phyloP scores from a whole-genome alignment of 495 filamentous ascomycete species.

The Lophiotrema nucula region DNA sequence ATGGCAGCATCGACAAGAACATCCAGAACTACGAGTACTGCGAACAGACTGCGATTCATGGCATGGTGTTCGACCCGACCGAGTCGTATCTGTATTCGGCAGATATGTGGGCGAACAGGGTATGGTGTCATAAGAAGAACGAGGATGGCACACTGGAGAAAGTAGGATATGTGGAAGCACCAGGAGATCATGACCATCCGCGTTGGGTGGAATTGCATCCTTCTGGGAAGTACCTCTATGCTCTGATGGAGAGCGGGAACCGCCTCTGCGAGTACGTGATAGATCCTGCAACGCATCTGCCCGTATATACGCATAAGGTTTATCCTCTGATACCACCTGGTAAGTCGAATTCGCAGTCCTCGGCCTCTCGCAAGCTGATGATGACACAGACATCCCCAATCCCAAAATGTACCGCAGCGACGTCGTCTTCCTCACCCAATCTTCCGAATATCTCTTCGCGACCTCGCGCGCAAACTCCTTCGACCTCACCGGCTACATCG shows the following conservation, averaged over 20 bases:
- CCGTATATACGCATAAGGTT: slow-evolving; percentile 75
- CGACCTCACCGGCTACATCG: slow-evolving; percentile 75
- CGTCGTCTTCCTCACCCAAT: slow-evolving; percentile 66
- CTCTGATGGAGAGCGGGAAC: slow-evolving; percentile 83
- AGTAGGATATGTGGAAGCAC: slow-evolving; percentile 69
- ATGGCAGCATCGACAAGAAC: slow-evolving; percentile 63
- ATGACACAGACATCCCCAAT: slow-evolving; percentile 31
- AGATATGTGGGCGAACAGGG: slow-evolving; percentile 78
- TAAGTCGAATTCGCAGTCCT: too few relatives aligned
- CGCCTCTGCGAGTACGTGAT: slow-evolving; percentile 75
- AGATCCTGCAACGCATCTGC: slow-evolving; percentile 69
- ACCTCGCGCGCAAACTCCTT: slow-evolving; percentile 75
- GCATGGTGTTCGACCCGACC: slow-evolving; percentile 82
- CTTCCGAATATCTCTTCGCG: slow-evolving; percentile 71
- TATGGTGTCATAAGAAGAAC: slow-evolving; percentile 80
- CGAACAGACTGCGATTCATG: slow-evolving; percentile 73
- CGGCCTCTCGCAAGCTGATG: not conserved
- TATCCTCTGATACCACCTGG: slow-evolving; percentile 77
- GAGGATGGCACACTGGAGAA: slow-evolving; percentile 62
- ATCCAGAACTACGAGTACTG: slow-evolving; percentile 79
- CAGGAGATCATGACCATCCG: slow-evolving; percentile 68
- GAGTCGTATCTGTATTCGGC: slow-evolving; percentile 86
- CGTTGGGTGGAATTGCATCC: slow-evolving; percentile 82
- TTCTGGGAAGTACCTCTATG: slow-evolving; percentile 73
- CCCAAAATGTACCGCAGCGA: slow-evolving; percentile 69